These are phyloP conservation scores for Saturnispora mendoncae DNA, from an alignment of 805 yeast genomes.

Conservation along the genomic window DNA sequence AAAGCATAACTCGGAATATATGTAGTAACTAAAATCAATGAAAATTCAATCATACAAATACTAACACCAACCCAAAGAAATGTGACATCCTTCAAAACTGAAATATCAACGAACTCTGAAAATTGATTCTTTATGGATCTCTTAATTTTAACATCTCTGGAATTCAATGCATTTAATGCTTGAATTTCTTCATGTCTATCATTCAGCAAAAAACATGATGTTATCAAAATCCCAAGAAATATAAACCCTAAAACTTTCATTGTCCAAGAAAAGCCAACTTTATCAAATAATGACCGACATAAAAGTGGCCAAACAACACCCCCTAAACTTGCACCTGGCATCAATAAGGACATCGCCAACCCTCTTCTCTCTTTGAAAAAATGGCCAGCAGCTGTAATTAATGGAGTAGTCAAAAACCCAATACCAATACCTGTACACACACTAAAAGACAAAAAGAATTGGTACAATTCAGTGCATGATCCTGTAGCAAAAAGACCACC, in stretches of 20 bases:
- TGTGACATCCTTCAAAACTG: conserved; percentile 33
- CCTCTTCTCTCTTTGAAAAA: conserved; percentile 54
- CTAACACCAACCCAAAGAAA: conserved; percentile 35
- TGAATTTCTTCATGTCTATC: conserved; percentile 22
- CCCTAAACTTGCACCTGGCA: conserved; percentile 51
- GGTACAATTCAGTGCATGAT: conserved; percentile 36
- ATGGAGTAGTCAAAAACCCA: conserved; percentile 36
- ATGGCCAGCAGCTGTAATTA: conserved; percentile 47
- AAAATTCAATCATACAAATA: conserved; percentile 41
- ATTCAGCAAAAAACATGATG: conserved; percentile 28
- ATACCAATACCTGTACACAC: conserved; percentile 37
- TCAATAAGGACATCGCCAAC: conserved; percentile 51
- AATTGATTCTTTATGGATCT: conserved; percentile 13
- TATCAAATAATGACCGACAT: conserved; percentile 39
- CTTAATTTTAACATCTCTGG: neutral
- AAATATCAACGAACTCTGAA: conserved; percentile 30
- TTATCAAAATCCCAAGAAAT: conserved; percentile 26
- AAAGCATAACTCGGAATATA: conserved; percentile 52
- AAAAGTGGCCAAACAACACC: conserved; percentile 49
- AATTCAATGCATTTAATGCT: neutral
- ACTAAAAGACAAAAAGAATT: conserved; percentile 46
- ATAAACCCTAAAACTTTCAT: conserved; percentile 44
- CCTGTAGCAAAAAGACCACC: conserved; percentile 39
- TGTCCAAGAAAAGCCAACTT: conserved; percentile 54
- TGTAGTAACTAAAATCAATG: conserved; percentile 42